phyloP scores from a whole-genome alignment of 78 protist species.

The Planoprotostelium fungivorum region DNA sequence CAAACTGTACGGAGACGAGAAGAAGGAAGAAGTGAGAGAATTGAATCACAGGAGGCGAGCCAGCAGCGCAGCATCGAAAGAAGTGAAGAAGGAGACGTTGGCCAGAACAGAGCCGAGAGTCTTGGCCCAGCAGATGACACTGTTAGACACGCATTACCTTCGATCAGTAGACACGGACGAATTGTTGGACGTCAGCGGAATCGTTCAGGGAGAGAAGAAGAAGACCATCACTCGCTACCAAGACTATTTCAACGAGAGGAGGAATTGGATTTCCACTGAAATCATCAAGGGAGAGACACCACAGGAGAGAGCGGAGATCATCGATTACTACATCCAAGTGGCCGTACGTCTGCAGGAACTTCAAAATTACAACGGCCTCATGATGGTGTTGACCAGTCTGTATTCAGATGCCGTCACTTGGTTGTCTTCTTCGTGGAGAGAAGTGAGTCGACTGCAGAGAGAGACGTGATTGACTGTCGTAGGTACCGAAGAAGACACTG shows the following conservation, averaged over 20 bases:
- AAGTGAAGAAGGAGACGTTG: background rate
- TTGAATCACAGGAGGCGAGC: background rate
- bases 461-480: background rate
- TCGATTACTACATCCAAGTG: conserved; percentile 46
- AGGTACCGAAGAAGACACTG: conserved; percentile 34
- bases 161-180: background rate
- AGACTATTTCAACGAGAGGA: background rate
- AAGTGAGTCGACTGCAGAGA: background rate
- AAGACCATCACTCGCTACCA: background rate
- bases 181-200: background rate
- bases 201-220: background rate
- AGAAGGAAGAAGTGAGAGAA: background rate
- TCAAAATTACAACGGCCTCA: conserved; percentile 54
- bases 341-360: conserved; percentile 43
- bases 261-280: conserved; percentile 47
- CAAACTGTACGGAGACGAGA: background rate
- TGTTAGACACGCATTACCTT: background rate
- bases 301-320: conserved; percentile 47
- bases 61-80: too few relatives aligned
- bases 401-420: conserved; percentile 9
- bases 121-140: background rate
- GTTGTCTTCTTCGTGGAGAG: background rate
- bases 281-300: conserved; percentile 61
- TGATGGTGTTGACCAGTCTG: conserved; percentile 55
- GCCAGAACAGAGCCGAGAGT: background rate